Evolutionary conservation across 805 yeast species (phyloP).

Genomic region (Yueomyces sp.): DNA sequence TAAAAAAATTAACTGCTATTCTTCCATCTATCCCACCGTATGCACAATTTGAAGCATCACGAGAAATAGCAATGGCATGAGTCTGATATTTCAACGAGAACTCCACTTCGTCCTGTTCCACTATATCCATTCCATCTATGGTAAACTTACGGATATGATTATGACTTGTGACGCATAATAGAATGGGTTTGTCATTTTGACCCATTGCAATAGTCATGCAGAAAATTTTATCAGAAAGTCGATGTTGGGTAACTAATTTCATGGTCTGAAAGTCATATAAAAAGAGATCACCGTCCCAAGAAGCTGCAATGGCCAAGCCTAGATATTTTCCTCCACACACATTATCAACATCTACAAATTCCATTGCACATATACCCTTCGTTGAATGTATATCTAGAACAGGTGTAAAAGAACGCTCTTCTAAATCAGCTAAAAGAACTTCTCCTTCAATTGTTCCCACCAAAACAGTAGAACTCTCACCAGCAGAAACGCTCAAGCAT

Average conservation of each 20-base stretch:
- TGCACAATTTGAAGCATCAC: constrained; percentile 44
- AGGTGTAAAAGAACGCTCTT: constrained; percentile 23
- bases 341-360: background rate
- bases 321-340: background rate
- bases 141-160: constrained; percentile 22
- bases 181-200: background rate
- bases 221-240: constrained; percentile 24
- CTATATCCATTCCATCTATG: constrained; percentile 4
- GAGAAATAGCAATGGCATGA: constrained; percentile 40
- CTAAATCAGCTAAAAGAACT: constrained; percentile 39
- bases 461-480: constrained; percentile 14
- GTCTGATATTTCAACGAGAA: constrained; percentile 59
- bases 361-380: constrained; percentile 2
- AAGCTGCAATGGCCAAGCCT: constrained; percentile 35
- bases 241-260: constrained; percentile 1
- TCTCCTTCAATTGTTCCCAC: constrained; percentile 44
- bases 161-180: constrained; percentile 16
- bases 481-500: no score
- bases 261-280: constrained; percentile 31
- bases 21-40: constrained; percentile 72
- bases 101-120: constrained; percentile 22
- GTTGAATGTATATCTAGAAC: constrained; percentile 23
- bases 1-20: constrained; percentile 58
- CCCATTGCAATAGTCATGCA: constrained; percentile 4
- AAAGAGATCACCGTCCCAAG: constrained; percentile 47